Percentiles rank a stretch among this genome's conserved stretches.
phyloP scores from a whole-genome alignment of 306 rosid species.

The Prunus campanulata region DNA sequence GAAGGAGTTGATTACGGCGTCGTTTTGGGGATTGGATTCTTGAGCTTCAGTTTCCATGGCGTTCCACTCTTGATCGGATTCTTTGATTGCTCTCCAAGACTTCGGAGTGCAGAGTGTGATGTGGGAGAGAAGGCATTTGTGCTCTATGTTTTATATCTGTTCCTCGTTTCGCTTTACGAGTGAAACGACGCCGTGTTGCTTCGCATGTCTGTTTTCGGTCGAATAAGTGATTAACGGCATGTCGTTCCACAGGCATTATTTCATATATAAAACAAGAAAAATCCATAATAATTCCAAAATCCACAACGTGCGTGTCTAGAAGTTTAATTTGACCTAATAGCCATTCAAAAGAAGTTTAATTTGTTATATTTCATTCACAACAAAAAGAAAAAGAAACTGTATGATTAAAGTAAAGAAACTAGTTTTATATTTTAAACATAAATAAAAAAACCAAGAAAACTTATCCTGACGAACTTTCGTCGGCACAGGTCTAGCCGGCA shows the following conservation, averaged over 20 bases:
- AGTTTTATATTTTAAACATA: too few species aligned
- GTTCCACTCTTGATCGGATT: neutral
- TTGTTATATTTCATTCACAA: too few species aligned
- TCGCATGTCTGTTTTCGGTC: neutral
- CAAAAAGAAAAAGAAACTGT: too few species aligned
- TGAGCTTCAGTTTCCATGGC: slow-evolving; percentile 35
- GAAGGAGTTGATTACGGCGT: slow-evolving; percentile 57
- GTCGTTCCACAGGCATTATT: neutral
- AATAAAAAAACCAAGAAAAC: too few species aligned
- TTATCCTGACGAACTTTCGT: too few species aligned
- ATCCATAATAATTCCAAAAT: neutral
- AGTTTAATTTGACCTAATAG: neutral
- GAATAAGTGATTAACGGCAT: neutral
- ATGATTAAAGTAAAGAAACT: too few species aligned
- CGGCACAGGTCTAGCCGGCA: too few species aligned
- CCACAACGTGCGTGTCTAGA: too few species aligned
- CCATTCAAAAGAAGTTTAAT: too few species aligned
- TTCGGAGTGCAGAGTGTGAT: neutral
- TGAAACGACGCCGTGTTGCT: neutral
- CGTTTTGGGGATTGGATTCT: slow-evolving; percentile 36
- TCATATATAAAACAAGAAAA: too few species aligned
- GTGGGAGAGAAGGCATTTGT: neutral
- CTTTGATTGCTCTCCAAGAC: slow-evolving; percentile 7
- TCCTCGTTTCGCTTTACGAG: neutral
- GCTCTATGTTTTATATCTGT: neutral